These are phyloP conservation scores for Pseudisothecium myosuroides DNA, from an alignment of 225 moss, liverwort and hornwort species.

Conservation along the genomic window DNA sequence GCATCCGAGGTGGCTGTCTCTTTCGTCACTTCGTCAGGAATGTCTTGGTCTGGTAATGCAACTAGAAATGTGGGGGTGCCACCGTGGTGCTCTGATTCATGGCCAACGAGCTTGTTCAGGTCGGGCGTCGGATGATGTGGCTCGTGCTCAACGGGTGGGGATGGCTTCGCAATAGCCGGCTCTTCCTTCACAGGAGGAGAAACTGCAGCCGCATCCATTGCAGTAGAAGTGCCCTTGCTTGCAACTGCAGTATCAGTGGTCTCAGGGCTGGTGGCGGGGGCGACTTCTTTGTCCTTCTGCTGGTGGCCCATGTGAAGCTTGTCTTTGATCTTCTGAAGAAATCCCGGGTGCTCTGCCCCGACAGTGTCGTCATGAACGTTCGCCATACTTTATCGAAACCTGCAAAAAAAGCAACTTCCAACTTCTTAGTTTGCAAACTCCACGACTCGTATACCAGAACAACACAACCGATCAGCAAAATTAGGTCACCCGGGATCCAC, in stretches of 20 bases:
- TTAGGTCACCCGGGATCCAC: not conserved
- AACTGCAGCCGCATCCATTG: not conserved
- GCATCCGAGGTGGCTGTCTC: not conserved
- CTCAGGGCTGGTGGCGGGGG: not conserved
- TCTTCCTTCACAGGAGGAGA: not conserved
- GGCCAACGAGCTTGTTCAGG: not conserved
- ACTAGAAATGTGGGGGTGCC: conserved; percentile 23
- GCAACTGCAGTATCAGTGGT: not conserved
- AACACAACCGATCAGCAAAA: not conserved
- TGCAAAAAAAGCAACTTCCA: not conserved
- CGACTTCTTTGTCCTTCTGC: not conserved
- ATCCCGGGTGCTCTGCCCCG: conserved; percentile 15
- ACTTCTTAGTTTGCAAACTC: not conserved
- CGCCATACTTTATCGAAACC: not conserved
- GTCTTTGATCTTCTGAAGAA: conserved; percentile 23
- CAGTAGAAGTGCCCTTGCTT: not conserved
- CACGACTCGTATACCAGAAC: not conserved
- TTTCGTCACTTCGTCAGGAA: not conserved
- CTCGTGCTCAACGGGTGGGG: not conserved
- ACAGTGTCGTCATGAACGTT: not conserved
- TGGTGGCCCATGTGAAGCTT: conserved; percentile 3
- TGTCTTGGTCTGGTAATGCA: conserved; percentile 16
- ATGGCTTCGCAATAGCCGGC: not conserved
- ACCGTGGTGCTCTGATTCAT: conserved; percentile 27
- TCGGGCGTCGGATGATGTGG: not conserved